Evolutionary conservation across 371 early-diverging fungal genomes (phyloP), one percentile per base, ranked within the genome.

Genomic region (Mortierella sp.): DNA sequence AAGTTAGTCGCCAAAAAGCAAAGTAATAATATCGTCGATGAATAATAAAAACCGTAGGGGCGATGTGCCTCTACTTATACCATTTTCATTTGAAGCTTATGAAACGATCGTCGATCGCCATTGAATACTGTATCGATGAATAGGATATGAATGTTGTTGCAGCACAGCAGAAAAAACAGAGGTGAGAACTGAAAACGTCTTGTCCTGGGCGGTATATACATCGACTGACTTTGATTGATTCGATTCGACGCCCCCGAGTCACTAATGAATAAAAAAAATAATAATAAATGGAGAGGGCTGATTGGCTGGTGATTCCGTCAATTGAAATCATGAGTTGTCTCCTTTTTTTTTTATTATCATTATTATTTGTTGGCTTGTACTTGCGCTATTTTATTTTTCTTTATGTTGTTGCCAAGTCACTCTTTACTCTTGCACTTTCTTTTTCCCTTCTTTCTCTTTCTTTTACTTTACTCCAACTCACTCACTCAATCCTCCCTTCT

Each of bases 351-450:
- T 56, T 56, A 32, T 32, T 32, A 32, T 32, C 3, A 35, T 35
- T 35, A 35, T 27, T 56, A 27, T n/a, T 56, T 56, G 2, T 55
- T 21, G 41, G 41, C 41, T 41, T 41, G 41, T 6, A 6, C 41
- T 21, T 46, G 49, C 14, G 35, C 14, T 46, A 35, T 27, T n/a
- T 76, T 49, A 4, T 60, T 58, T 58, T 72, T 75, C 27, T 71
- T 80, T 75, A 46, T 41, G 14, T 48, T 41, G 14, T 48, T 72
- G 48, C 49, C 24, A 18, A 29, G n/a, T 43, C 72, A 27, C 54
- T 74, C 43, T 65, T 43, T 75, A 58, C 70, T 79, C 63, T 79
- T 70, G 70, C 43, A 18, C 48, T 44, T 65, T 75, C 68, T 48
- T 56, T 44, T 58, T 58, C 29, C 35, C 16, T 32, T 60, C 35